These are phyloP conservation scores for Volutella citrinella DNA, from an alignment of 2,329 filamentous ascomycete species.

Conservation along the genomic window DNA sequence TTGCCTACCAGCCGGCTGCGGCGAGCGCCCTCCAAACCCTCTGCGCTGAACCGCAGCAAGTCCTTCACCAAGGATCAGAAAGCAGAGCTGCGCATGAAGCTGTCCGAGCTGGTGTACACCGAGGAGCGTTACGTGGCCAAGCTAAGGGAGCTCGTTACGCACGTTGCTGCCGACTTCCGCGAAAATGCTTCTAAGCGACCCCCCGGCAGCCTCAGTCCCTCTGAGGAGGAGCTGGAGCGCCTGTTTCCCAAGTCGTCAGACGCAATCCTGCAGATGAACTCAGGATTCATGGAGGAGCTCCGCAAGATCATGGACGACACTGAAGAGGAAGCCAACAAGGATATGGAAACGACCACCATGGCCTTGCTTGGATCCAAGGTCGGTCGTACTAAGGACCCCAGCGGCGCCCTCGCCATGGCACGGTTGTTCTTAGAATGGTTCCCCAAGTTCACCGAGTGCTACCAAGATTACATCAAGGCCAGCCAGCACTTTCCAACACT, in stretches of 20 bases:
- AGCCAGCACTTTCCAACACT: slow-evolving; percentile 84
- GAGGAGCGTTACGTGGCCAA: slow-evolving; percentile 93
- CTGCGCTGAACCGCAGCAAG: slow-evolving; percentile 72
- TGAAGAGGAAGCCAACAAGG: slow-evolving; percentile 73
- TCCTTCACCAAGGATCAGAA: slow-evolving; percentile 81
- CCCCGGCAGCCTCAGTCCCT: slow-evolving; percentile 65
- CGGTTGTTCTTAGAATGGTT: slow-evolving; percentile 88
- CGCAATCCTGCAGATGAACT: slow-evolving; percentile 77
- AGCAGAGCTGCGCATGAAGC: slow-evolving; percentile 78
- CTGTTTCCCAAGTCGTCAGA: slow-evolving; percentile 82
- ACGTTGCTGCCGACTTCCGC: slow-evolving; percentile 77
- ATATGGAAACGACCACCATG: slow-evolving; percentile 62
- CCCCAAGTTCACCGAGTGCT: slow-evolving; percentile 85
- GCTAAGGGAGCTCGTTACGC: slow-evolving; percentile 76
- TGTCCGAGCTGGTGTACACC: slow-evolving; percentile 87
- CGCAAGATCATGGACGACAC: slow-evolving; percentile 76
- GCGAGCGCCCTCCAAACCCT: slow-evolving; percentile 83
- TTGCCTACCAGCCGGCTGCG: slow-evolving; percentile 81
- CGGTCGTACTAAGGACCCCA: slow-evolving; percentile 63
- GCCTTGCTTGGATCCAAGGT: slow-evolving; percentile 40
- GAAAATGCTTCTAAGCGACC: slow-evolving; percentile 60
- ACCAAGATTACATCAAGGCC: slow-evolving; percentile 87
- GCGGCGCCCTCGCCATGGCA: slow-evolving; percentile 74
- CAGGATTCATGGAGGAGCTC: slow-evolving; percentile 74
- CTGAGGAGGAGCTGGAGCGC: slow-evolving; percentile 66